phyloP scores from a whole-genome alignment of 805 yeast genomes.

The Debaryomyces hansenii region DNA sequence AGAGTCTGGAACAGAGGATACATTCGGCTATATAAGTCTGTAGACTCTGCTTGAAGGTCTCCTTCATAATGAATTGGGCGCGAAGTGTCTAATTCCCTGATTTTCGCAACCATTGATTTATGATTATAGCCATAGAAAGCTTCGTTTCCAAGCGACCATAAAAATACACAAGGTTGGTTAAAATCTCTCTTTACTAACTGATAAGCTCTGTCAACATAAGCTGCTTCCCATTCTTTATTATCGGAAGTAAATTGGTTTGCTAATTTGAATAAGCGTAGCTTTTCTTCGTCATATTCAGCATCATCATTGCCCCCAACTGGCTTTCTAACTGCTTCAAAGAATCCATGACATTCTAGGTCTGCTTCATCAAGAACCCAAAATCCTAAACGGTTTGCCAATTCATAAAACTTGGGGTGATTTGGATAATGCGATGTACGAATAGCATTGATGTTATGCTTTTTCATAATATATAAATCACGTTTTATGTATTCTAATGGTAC shows the following conservation, averaged over 20 bases:
- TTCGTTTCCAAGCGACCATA: constrained; percentile 43
- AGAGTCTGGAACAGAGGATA: constrained; percentile 24
- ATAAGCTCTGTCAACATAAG: constrained; percentile 32
- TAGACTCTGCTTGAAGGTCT: constrained; percentile 21
- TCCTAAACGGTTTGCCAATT: constrained; percentile 29
- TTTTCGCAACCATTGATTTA: constrained; percentile 23
- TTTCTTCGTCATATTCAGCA: constrained; percentile 9
- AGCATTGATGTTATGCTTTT: constrained; percentile 33
- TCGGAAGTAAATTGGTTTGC: constrained; percentile 26
- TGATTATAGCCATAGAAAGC: constrained; percentile 34
- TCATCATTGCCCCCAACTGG: constrained; percentile 7
- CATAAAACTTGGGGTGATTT: constrained; percentile 29
- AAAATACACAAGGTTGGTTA: constrained; percentile 32
- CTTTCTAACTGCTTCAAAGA: constrained; percentile 14
- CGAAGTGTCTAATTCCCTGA: constrained; percentile 21
- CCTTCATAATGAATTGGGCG: constrained; percentile 36
- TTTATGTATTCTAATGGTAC: constrained; percentile 31
- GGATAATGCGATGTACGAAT: constrained; percentile 39
- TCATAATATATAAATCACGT: constrained; percentile 32
- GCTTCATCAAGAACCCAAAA: constrained; percentile 38
- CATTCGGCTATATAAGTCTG: constrained; percentile 32
- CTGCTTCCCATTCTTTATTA: constrained; percentile 29
- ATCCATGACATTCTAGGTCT: constrained; percentile 39
- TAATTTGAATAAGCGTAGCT: constrained; percentile 6
- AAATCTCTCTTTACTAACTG: constrained; percentile 30